Evolutionary conservation across 2,329 filamentous ascomycete species (phyloP).

Genomic region (Colletotrichum chlorophyti): DNA sequence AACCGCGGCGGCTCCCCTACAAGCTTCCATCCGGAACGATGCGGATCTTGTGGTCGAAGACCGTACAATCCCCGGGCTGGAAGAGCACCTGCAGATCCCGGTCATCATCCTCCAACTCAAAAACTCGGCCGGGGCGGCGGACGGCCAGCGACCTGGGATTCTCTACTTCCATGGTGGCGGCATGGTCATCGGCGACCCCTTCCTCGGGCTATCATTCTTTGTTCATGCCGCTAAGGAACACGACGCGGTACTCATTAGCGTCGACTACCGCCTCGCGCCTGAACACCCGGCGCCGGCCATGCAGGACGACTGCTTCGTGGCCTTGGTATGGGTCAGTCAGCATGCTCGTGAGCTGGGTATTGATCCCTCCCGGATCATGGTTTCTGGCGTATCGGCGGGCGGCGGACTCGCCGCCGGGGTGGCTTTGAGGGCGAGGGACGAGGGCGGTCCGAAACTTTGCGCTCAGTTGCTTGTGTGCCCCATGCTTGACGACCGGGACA

Average conservation of each 20-base stretch:
- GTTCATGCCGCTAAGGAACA: constrained; percentile 3
- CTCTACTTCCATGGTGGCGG: constrained; percentile 19
- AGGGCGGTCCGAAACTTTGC: constrained; percentile 39
- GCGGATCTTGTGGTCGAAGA: constrained; percentile 3
- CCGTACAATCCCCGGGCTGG: constrained; percentile 8
- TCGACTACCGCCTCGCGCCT: constrained; percentile 55
- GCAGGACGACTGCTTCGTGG: constrained; percentile 36
- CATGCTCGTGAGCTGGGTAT: constrained; percentile 47
- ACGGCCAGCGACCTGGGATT: neutral
- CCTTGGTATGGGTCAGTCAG: constrained; percentile 42
- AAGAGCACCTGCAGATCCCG: neutral
- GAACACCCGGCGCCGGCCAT: constrained; percentile 39
- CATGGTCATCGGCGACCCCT: constrained; percentile 19
- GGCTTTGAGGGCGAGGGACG: constrained; percentile 45
- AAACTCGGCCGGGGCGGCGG: neutral
- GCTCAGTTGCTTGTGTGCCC: constrained; percentile 51
- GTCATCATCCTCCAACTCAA: constrained; percentile 4
- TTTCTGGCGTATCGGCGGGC: constrained; percentile 51
- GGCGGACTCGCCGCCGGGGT: constrained; percentile 47
- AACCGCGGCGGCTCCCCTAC: neutral
- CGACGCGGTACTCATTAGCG: constrained; percentile 44
- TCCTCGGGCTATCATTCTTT: constrained; percentile 4
- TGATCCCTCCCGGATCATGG: constrained; percentile 45
- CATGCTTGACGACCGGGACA: constrained; percentile 54
- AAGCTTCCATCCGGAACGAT: constrained; percentile 14